A percentile compares a stretch with the other conserved stretches of the same genome.
These are phyloP conservation scores for Apiospora saccharicola DNA, from an alignment of 2,329 filamentous ascomycete genomes.

Conservation along the genomic window DNA sequence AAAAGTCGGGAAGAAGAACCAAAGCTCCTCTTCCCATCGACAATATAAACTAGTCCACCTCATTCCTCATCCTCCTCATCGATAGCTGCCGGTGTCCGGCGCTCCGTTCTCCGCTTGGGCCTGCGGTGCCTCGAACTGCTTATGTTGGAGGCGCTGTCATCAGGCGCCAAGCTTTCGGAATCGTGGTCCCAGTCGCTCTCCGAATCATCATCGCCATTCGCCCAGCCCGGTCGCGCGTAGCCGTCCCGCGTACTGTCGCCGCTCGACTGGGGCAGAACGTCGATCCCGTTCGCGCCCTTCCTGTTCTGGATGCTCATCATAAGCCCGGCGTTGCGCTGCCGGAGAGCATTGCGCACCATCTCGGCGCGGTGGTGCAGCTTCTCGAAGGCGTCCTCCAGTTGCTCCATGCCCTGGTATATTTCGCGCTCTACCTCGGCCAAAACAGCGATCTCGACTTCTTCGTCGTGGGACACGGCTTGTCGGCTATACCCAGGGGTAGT, in stretches of 20 bases:
- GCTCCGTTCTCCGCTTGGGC: conserved; percentile 72
- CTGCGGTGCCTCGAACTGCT: conserved; percentile 72
- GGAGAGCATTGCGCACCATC: conserved; percentile 76
- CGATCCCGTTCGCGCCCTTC: conserved; percentile 54
- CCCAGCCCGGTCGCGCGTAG: conserved; percentile 57
- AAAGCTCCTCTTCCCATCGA: background rate
- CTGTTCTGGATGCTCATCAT: conserved; percentile 68
- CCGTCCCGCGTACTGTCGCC: conserved; percentile 54
- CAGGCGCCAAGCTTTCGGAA: conserved; percentile 70
- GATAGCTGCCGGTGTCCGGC: conserved; percentile 75
- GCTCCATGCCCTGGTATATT: conserved; percentile 94
- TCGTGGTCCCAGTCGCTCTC: conserved; percentile 69
- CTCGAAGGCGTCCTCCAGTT: conserved; percentile 92
- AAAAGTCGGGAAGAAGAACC: background rate
- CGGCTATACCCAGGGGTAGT: conserved; percentile 50
- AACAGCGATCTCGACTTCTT: conserved; percentile 90
- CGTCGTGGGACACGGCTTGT: conserved; percentile 82
- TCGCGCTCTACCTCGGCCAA: conserved; percentile 92
- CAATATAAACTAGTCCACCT: background rate
- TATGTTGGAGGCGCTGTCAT: conserved; percentile 84
- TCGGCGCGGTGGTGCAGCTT: conserved; percentile 87
- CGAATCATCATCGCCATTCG: conserved; percentile 55
- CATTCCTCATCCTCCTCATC: conserved; percentile 68
- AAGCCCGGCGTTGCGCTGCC: conserved; percentile 83
- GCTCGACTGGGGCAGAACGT: conserved; percentile 59